Conservation (phyloP, 345 rosid genomes). For the Cardamine occulta region DNA sequence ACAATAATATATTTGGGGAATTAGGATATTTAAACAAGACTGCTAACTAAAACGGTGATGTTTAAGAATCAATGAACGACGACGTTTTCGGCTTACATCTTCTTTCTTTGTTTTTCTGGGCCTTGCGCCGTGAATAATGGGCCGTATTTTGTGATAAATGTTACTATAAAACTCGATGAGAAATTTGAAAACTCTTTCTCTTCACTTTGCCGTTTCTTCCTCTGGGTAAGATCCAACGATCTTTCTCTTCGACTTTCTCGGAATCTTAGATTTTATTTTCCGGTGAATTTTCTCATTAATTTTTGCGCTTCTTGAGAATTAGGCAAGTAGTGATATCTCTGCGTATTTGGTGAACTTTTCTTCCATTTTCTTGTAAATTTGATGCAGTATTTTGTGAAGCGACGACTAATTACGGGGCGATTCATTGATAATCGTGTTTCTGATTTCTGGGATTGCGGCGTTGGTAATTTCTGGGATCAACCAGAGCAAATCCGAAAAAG, state of each 20-base stretch:
- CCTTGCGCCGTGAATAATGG: neutral
- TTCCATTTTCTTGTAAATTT: too few relatives aligned
- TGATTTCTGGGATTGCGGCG: too few relatives aligned
- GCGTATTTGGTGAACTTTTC: too few relatives aligned
- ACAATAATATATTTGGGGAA: neutral
- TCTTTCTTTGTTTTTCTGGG: neutral
- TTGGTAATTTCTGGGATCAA: conserved; percentile 14
- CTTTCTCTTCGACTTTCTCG: too few relatives aligned
- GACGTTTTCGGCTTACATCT: neutral
- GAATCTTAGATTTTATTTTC: too few relatives aligned
- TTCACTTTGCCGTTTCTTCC: too few relatives aligned
- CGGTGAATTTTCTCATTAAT: too few relatives aligned
- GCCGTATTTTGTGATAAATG: neutral
- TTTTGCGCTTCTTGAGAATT: neutral
- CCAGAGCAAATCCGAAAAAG: conserved; percentile 37
- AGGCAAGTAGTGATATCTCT: neutral
- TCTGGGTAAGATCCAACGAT: too few relatives aligned
- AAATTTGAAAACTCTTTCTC: too few relatives aligned
- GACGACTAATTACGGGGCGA: too few relatives aligned
- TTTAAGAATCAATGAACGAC: neutral
- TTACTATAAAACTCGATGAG: neutral
- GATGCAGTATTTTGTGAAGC: too few relatives aligned
- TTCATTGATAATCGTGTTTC: too few relatives aligned
- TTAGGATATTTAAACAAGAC: neutral
- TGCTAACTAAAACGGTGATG: neutral